A percentile compares a stretch with the other conserved stretches of the same genome.
Evolutionary conservation across 176 grass and related monocot species (phyloP).

Genomic region (Zea mays): Zm-B73-REFERENCE-NAM-5.0 NC_050097.1:16606001-16606500

Average conservation of each 20-base stretch:
- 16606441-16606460: constrained; percentile 20
- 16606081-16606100: constrained; percentile 11
- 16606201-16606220: constrained; percentile 83
- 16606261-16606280: constrained; percentile 80
- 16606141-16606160: constrained; percentile 93
- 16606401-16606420: background rate
- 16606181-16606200: constrained; percentile 95
- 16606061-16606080: background rate
- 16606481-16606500: background rate
- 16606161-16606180: constrained; percentile 77
- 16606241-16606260: constrained; percentile 57
- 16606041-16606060: background rate
- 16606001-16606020: constrained; percentile 97
- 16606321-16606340: constrained; percentile 95
- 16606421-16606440: background rate
- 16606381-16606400: background rate
- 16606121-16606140: constrained; percentile 99
- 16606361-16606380: background rate
- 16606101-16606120: constrained; percentile 86
- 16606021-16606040: constrained; percentile 40
- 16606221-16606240: constrained; percentile 67
- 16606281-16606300: constrained; percentile 74
- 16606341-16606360: constrained; percentile 47
- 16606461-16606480: background rate
- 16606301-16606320: constrained; percentile 67